A percentile compares a stretch with the other conserved stretches of the same genome.
phyloP scores from a whole-genome alignment of 192 early-diverging fungal species.

The Entomortierella beljakovae region DNA sequence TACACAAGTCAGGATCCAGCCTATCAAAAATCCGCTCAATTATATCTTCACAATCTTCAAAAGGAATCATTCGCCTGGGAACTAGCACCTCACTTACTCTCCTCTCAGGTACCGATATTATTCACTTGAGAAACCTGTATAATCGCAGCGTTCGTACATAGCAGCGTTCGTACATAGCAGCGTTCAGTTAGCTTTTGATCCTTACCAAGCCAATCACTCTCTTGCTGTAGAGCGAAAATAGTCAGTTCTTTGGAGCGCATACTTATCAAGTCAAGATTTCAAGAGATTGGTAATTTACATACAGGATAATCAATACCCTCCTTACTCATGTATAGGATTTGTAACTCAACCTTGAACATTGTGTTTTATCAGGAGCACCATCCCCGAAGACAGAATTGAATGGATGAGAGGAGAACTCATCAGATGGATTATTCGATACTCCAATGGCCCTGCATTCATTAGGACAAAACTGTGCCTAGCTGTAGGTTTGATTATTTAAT shows the following conservation, averaged over 20 bases:
- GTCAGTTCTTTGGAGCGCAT: constrained; percentile 70
- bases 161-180: neutral
- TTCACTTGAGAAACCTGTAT: too few species aligned
- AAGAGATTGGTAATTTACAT: constrained; percentile 70
- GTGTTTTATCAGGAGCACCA: constrained; percentile 54
- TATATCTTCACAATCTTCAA: constrained; percentile 64
- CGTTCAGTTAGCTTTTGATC: neutral
- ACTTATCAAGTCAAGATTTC: constrained; percentile 69
- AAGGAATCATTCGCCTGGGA: constrained; percentile 66
- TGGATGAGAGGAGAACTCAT: constrained; percentile 64
- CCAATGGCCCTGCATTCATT: constrained; percentile 61
- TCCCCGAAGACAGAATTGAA: constrained; percentile 62
- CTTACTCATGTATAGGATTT: too few species aligned
- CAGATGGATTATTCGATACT: constrained; percentile 57
- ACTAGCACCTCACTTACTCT: constrained; percentile 62
- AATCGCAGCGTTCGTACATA: too few species aligned
- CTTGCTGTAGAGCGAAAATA: constrained; percentile 47
- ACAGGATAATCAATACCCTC: too few species aligned
- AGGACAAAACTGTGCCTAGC: constrained; percentile 66
- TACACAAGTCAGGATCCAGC: constrained; percentile 55
- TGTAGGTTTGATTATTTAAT: constrained; percentile 33
- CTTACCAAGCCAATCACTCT: neutral
- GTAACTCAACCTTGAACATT: neutral
- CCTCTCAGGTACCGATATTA: constrained; percentile 51
- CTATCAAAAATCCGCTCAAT: constrained; percentile 59